Conservation (phyloP, 1,284 basidiomycete species). For the Naganishia sp. region DNA sequence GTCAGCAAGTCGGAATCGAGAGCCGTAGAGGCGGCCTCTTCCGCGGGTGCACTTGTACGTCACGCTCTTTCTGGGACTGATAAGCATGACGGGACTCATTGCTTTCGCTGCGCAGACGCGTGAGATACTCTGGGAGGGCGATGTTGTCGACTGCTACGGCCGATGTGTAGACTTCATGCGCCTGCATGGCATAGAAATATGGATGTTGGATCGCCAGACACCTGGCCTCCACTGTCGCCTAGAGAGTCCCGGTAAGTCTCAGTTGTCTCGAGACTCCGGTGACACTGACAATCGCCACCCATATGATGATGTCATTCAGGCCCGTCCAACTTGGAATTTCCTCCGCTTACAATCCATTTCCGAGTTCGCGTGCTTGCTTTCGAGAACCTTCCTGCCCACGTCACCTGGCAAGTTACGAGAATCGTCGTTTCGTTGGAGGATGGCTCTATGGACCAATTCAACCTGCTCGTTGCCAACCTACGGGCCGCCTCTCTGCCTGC, state of each 20-base stretch:
- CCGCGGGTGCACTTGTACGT: too few species aligned
- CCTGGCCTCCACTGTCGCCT: slow-evolving; percentile 12
- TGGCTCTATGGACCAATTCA: slow-evolving; percentile 3
- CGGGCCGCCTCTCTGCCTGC: background rate
- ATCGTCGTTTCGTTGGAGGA: slow-evolving; percentile 10
- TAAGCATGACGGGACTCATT: background rate
- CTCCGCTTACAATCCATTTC: slow-evolving; percentile 15
- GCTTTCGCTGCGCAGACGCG: background rate
- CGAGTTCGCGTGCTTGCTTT: background rate
- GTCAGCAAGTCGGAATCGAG: background rate
- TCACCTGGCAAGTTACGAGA: slow-evolving; percentile 6
- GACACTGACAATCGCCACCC: background rate
- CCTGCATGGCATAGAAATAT: slow-evolving; percentile 10
- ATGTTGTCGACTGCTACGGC: slow-evolving; percentile 18
- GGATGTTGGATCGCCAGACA: slow-evolving; percentile 14
- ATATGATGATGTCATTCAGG: background rate
- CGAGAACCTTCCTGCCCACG: slow-evolving; percentile 1
- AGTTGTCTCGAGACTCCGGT: background rate
- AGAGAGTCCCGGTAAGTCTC: slow-evolving; percentile 1
- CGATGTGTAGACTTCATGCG: slow-evolving; percentile 7
- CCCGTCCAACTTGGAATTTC: background rate
- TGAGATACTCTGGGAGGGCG: slow-evolving; percentile 26
- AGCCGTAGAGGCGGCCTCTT: too few species aligned
- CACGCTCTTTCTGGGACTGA: background rate
- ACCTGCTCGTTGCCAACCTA: background rate